A percentile compares a stretch with the other conserved stretches of the same genome.
phyloP scores from a whole-genome alignment of 164 flowering plant genomes.

The Nymphaea thermarum region DNA sequence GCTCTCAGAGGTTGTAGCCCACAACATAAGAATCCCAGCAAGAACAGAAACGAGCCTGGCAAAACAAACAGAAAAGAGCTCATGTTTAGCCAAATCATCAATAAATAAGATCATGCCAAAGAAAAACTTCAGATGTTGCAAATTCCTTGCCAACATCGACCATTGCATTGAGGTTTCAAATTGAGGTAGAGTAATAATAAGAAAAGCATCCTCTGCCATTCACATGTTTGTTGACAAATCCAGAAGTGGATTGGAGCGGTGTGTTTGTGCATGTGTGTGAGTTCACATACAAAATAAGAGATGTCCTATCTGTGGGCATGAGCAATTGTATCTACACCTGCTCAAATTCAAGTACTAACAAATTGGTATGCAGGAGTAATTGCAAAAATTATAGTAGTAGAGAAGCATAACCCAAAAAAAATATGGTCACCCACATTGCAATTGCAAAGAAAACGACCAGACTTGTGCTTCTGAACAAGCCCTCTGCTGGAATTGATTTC shows the following conservation, averaged over 20 bases:
- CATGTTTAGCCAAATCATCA: background rate
- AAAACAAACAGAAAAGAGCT: background rate
- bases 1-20: conserved; percentile 73
- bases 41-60: conserved; percentile 45
- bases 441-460: conserved; percentile 52
- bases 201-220: no score
- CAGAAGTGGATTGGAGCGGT: no score
- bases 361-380: no score
- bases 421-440: conserved; percentile 47
- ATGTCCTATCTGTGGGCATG: no score
- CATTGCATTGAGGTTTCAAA: no score
- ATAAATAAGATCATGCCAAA: background rate
- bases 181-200: no score
- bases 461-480: conserved; percentile 44
- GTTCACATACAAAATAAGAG: no score
- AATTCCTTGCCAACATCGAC: background rate
- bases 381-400: background rate
- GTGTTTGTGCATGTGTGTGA: no score
- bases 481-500: conserved; percentile 44
- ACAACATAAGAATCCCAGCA: conserved; percentile 46
- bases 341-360: no score
- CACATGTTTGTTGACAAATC: no score
- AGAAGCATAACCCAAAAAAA: background rate
- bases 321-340: no score
- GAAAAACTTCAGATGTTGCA: background rate